Conservation (phyloP, 352 stramenopile species). For the Aphanomyces cochlioides region DNA sequence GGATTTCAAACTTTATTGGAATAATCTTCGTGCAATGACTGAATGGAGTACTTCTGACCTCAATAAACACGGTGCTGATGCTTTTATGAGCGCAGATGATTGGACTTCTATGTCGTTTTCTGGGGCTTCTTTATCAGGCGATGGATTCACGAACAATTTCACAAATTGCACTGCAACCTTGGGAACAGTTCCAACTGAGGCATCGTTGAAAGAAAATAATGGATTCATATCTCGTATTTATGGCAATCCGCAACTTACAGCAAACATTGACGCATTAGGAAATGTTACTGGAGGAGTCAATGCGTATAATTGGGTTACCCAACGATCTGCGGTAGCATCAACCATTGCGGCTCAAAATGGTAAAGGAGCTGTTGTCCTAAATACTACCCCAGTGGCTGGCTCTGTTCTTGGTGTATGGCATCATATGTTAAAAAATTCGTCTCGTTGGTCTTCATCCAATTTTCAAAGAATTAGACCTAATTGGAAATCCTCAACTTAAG, state of each 20-base stretch:
- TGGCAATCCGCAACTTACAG: slow-evolving; percentile 25
- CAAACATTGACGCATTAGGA: not conserved
- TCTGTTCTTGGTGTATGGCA: slow-evolving; percentile 26
- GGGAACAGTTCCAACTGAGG: too few relatives aligned
- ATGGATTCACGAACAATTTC: slow-evolving; percentile 33
- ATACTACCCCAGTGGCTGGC: slow-evolving; percentile 20
- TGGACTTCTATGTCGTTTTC: slow-evolving; percentile 14
- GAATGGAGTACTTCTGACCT: slow-evolving; percentile 29
- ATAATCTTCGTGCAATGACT: slow-evolving; percentile 37
- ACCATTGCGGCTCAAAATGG: slow-evolving; percentile 1
- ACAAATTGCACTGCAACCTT: slow-evolving; percentile 10
- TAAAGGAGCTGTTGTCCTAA: slow-evolving; percentile 1
- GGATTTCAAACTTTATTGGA: slow-evolving; percentile 35
- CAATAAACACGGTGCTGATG: slow-evolving; percentile 36
- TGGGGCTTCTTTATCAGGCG: slow-evolving; percentile 14
- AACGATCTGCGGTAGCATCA: not conserved
- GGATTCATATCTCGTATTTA: not conserved
- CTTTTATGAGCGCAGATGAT: slow-evolving; percentile 35
- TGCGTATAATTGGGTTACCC: not conserved
- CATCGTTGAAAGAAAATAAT: not conserved
- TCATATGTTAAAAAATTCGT: slow-evolving; percentile 35
- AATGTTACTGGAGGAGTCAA: not conserved
- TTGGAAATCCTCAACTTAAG: slow-evolving; percentile 33
- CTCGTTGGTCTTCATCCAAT: slow-evolving; percentile 31
- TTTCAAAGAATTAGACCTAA: slow-evolving; percentile 34